Evolutionary conservation across 1,284 basidiomycete species (phyloP).

Genomic region (Austropuccinia psidii): DNA sequence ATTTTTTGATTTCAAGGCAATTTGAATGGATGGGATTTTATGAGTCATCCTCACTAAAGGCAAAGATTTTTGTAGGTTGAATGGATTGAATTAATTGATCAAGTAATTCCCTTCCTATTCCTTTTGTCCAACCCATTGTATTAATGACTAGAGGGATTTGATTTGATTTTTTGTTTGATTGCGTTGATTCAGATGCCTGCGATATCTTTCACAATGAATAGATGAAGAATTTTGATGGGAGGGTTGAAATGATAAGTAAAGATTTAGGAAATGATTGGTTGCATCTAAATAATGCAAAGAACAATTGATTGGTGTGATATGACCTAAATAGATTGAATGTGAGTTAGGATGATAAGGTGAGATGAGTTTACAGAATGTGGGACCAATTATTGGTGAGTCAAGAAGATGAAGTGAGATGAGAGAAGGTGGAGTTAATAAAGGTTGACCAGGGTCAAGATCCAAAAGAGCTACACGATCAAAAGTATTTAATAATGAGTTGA

Average conservation of each 20-base stretch:
- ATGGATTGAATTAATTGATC: conserved; percentile 6
- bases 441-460: conserved; percentile 36
- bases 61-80: conserved; percentile 10
- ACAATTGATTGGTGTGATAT: conserved; percentile 22
- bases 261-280: conserved; percentile 4
- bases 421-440: conserved; percentile 24
- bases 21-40: background rate
- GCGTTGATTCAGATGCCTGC: no score
- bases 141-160: conserved; percentile 27
- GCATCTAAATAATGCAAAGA: background rate
- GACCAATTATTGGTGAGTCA: conserved; percentile 14
- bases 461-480: conserved; percentile 23
- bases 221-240: background rate
- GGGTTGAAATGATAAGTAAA: background rate
- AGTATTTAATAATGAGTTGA: conserved; percentile 12
- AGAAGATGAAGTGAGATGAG: conserved; percentile 20
- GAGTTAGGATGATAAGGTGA: background rate
- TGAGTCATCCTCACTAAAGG: conserved; percentile 11
- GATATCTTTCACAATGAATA: background rate
- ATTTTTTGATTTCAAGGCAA: background rate
- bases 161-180: background rate
- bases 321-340: conserved; percentile 25
- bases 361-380: conserved; percentile 15
- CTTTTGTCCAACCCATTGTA: conserved; percentile 34
- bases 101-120: conserved; percentile 24